Base-by-base conservation (phyloP, 176 grass and related monocot species). In the Aegilops sharonensis region DNA sequence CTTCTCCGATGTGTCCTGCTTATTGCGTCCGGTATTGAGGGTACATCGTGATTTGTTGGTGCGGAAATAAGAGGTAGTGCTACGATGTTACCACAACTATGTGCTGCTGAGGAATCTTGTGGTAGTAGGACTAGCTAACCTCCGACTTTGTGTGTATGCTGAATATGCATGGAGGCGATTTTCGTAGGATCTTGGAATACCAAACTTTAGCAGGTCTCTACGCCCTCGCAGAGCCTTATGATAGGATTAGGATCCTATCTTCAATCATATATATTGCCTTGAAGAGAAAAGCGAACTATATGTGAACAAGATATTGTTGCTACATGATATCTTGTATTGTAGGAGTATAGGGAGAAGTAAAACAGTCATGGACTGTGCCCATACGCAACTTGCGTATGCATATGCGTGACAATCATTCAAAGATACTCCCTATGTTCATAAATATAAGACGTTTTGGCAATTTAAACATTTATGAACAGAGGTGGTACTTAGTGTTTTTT, bases 161-260 rank as follows among this genome's bases (percentile, higher is more conserved):
- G 23, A 52, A 81, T 14, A 54, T 25, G 52, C 56, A 65, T 72
- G 78, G 72, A 64, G 52, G 37, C 31, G 30, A 78, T 42, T 63
- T 60, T 75, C 2, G 10, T 78, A 85, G 79, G 65, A 90, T 90
- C 80, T 87, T 47, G 89, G 64, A 83, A 90, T 78, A 50, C 84
- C 23, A 66, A 71, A 54, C 27, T 89, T 81, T 69, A 82, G 54
- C 63, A 9, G 20, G 83, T 39, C 78, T 81, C 30, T 64, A 78
- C 17, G 64, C 75, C 23, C 75, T 18, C 24, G 39, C 20, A 17
- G 5, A 42, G 37, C 30, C 7, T 20, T 61, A 77, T 18, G 6
- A 4, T 72, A 77, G 79, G 64, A 29, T 75, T 42, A 12, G 39
- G 68, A 85, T 80, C 66, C 82, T 85, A 85, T 48, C 11, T 89